Evolutionary conservation across 1,139 yeast genomes (phyloP).

Genomic region (Pichia sp.): DNA sequence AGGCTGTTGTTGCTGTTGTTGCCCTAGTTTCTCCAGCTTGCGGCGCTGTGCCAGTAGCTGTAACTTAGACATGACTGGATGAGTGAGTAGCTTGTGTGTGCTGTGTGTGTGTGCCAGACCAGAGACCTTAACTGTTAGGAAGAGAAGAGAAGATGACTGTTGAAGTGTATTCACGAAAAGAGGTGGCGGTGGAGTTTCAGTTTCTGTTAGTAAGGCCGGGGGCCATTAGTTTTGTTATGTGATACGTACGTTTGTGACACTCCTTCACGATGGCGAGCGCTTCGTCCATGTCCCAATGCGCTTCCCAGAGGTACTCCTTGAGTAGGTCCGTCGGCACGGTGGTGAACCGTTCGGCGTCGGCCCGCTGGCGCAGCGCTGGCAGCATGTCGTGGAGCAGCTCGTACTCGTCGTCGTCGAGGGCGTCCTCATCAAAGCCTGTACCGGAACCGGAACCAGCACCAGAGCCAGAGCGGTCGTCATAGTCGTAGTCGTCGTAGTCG

Average conservation of each 20-base stretch:
- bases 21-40: too few species aligned
- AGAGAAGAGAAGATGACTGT: too few species aligned
- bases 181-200: too few species aligned
- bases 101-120: too few species aligned
- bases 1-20: too few species aligned
- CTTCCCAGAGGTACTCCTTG: slow-evolving; percentile 14
- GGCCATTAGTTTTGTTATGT: too few species aligned
- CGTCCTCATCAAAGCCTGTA: slow-evolving; percentile 12
- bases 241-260: slow-evolving; percentile 32
- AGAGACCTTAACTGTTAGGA: too few species aligned
- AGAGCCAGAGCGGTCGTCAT: too few species aligned
- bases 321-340: slow-evolving; percentile 6
- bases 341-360: background rate
- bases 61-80: slow-evolving; percentile 15
- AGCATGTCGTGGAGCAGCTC: slow-evolving; percentile 12
- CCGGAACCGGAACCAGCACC: too few species aligned
- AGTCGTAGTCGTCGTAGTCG: slow-evolving; percentile 6
- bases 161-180: too few species aligned
- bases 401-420: slow-evolving; percentile 13
- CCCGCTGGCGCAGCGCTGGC: slow-evolving; percentile 8
- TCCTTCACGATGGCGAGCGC: slow-evolving; percentile 19
- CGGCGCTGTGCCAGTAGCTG: slow-evolving; percentile 13
- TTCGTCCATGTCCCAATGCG: slow-evolving; percentile 10
- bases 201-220: too few species aligned
- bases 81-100: too few species aligned